Conservation (phyloP, 768 basidiomycete species). For the Ephemerocybe angulata region DNA sequence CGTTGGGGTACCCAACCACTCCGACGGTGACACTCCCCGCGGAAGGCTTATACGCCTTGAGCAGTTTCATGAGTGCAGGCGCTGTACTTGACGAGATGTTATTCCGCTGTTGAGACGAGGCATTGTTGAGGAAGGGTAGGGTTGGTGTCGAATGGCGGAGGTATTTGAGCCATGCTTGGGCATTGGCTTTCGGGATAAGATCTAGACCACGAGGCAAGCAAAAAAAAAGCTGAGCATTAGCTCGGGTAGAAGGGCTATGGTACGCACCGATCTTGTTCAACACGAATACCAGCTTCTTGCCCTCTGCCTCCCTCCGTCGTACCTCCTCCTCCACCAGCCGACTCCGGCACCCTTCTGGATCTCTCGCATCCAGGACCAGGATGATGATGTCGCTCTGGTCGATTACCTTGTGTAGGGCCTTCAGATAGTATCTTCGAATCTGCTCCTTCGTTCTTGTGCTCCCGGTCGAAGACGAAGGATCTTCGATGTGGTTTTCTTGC, state of each 20-base stretch:
- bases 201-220: conserved; percentile 46
- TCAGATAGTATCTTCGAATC: conserved; percentile 67
- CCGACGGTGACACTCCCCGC: conserved; percentile 78
- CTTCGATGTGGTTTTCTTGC: conserved; percentile 19
- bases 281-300: conserved; percentile 90
- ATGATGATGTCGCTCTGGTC: conserved; percentile 90
- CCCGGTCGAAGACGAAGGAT: conserved; percentile 25
- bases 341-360: conserved; percentile 92
- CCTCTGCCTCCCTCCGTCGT: conserved; percentile 74
- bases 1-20: conserved; percentile 95
- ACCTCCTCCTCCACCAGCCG: conserved; percentile 94
- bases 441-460: conserved; percentile 62
- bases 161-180: conserved; percentile 85
- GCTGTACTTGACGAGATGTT: conserved; percentile 78
- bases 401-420: conserved; percentile 85
- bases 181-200: conserved; percentile 83
- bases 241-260: not conserved
- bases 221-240: not conserved
- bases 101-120: conserved; percentile 72
- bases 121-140: conserved; percentile 81
- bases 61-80: conserved; percentile 71
- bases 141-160: conserved; percentile 92
- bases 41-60: conserved; percentile 79
- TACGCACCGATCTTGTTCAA: conserved; percentile 92
- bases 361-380: conserved; percentile 87